phyloP scores from a whole-genome alignment of 2,329 filamentous ascomycete genomes.

The Diplodia corticola region DNA sequence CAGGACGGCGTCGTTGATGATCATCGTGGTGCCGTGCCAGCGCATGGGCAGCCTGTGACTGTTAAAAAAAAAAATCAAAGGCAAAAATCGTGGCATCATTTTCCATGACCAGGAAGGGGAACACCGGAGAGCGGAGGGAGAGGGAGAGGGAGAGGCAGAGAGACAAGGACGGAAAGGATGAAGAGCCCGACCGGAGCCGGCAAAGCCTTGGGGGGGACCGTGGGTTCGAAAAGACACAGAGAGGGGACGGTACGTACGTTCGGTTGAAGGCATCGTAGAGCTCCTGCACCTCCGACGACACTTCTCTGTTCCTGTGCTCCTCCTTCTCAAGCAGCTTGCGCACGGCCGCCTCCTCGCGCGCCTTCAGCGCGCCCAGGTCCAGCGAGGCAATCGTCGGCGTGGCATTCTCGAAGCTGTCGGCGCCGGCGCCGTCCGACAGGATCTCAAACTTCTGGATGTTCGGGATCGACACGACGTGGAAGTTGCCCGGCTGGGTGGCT shows the following conservation, averaged over 20 bases:
- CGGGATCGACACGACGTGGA: conserved; percentile 61
- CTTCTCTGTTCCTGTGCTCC: conserved; percentile 60
- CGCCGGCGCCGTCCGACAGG: conserved; percentile 40
- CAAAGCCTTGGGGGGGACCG: neutral
- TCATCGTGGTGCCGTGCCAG: conserved; percentile 60
- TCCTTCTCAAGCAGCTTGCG: conserved; percentile 59
- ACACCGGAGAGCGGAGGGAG: neutral
- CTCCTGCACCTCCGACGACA: conserved; percentile 62
- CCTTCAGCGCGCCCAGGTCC: conserved; percentile 55
- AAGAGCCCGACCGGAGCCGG: neutral
- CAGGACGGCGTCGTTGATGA: conserved; percentile 61
- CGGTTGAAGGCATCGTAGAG: conserved; percentile 62
- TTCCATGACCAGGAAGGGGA: neutral
- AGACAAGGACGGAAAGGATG: neutral
- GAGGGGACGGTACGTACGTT: conserved; percentile 45
- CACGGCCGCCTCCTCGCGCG: conserved; percentile 58
- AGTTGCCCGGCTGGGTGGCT: conserved; percentile 52
- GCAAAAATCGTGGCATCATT: neutral
- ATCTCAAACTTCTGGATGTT: conserved; percentile 60
- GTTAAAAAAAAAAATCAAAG: neutral
- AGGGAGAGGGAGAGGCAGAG: too few species aligned
- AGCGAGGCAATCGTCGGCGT: conserved; percentile 52
- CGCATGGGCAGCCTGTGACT: conserved; percentile 51
- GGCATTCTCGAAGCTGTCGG: conserved; percentile 47
- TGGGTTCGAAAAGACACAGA: neutral